A percentile compares a stretch with the other conserved stretches of the same genome.
These are phyloP conservation scores for Boletus sp. DNA, from an alignment of 1,284 basidiomycete genomes.

Conservation along the genomic window DNA sequence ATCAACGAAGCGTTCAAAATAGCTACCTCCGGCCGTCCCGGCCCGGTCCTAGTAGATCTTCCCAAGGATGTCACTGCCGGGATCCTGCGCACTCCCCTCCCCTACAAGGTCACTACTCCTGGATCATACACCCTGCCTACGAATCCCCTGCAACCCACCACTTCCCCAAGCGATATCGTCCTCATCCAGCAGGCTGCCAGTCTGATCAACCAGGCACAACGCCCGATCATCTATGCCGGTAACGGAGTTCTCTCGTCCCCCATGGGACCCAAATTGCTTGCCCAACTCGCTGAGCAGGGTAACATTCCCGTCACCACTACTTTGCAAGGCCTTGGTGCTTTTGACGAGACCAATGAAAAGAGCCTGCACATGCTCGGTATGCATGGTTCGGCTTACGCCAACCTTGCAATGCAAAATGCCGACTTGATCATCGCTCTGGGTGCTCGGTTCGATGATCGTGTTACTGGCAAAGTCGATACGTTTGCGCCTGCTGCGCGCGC, in stretches of 20 bases:
- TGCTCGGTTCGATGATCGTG: constrained; percentile 95
- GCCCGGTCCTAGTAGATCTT: constrained; percentile 95
- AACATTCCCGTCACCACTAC: constrained; percentile 98
- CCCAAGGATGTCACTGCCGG: constrained; percentile 97
- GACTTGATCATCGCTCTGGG: constrained; percentile 98
- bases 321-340: constrained; percentile 91
- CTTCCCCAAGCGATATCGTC: constrained; percentile 60
- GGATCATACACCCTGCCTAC: constrained; percentile 75
- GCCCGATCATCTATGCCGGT: constrained; percentile 92
- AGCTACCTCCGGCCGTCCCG: constrained; percentile 93
- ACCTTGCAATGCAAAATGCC: constrained; percentile 95
- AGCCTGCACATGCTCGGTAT: constrained; percentile 98
- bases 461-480: constrained; percentile 86
- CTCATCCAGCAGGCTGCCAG: constrained; percentile 81
- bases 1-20: constrained; percentile 99
- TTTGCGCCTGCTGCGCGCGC: constrained; percentile 91
- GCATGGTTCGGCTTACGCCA: constrained; percentile 98
- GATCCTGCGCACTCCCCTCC: constrained; percentile 82
- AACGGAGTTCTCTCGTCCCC: constrained; percentile 85
- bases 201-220: constrained; percentile 89
- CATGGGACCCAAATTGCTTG: constrained; percentile 81
- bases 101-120: constrained; percentile 85
- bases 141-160: constrained; percentile 61
- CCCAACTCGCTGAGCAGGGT: constrained; percentile 76
- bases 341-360: constrained; percentile 86